These are phyloP conservation scores for Xylaria sp. DNA, from an alignment of 2,329 filamentous ascomycete genomes.

Conservation along the genomic window DNA sequence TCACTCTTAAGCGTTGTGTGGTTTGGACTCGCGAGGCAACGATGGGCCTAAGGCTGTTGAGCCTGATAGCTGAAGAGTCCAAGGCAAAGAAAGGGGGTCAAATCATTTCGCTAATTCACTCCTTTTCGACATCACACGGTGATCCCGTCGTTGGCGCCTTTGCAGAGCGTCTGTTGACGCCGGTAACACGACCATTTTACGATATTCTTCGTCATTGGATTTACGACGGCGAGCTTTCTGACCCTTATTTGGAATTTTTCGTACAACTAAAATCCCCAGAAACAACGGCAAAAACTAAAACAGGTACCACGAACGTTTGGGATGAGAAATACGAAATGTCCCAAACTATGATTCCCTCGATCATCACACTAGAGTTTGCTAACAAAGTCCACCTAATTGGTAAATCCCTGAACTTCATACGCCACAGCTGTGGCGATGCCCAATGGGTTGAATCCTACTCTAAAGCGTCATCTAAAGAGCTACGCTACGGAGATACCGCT, in stretches of 20 bases:
- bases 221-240: conserved; percentile 96
- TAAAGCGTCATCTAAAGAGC: conserved; percentile 87
- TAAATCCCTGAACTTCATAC: conserved; percentile 97
- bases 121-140: conserved; percentile 90
- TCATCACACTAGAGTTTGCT: conserved; percentile 91
- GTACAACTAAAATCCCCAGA: conserved; percentile 78
- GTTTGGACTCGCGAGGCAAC: conserved; percentile 98
- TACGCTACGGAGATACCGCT: conserved; percentile 90
- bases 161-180: conserved; percentile 83
- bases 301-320: conserved; percentile 87
- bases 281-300: conserved; percentile 52
- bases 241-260: conserved; percentile 95
- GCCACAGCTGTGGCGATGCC: conserved; percentile 91
- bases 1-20: conserved; percentile 93
- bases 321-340: conserved; percentile 94
- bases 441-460: conserved; percentile 96
- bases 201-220: conserved; percentile 97
- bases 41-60: conserved; percentile 92
- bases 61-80: conserved; percentile 89
- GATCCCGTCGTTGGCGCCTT: conserved; percentile 94
- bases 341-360: conserved; percentile 85
- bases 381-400: conserved; percentile 97
- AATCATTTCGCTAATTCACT: conserved; percentile 90
- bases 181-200: conserved; percentile 94
- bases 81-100: conserved; percentile 84